Evolutionary conservation across 768 basidiomycete species (phyloP).

Genomic region (Amanita pseudoporphyria): DNA sequence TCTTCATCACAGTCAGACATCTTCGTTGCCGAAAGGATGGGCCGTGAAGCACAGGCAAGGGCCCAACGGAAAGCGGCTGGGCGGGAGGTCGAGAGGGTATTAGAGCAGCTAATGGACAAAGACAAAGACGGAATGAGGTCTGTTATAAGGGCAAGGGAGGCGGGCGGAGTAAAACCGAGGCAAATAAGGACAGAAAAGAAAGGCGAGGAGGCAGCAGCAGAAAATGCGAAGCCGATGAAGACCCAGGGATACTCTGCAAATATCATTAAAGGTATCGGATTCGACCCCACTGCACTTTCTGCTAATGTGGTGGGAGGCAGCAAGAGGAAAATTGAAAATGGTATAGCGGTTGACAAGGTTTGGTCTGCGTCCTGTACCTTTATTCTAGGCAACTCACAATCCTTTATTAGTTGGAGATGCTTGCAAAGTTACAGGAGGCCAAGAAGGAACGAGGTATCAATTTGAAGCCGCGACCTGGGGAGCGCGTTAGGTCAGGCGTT

Average conservation of each 20-base stretch:
- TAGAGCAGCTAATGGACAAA: slow-evolving; percentile 50
- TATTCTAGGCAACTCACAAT: background rate
- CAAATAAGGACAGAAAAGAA: slow-evolving; percentile 12
- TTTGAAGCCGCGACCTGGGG: slow-evolving; percentile 57
- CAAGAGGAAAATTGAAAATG: slow-evolving; percentile 22
- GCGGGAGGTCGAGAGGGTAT: slow-evolving; percentile 48
- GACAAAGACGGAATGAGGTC: slow-evolving; percentile 63
- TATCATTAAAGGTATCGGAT: slow-evolving; percentile 65
- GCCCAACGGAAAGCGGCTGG: slow-evolving; percentile 52
- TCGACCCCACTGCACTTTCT: slow-evolving; percentile 60
- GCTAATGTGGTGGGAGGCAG: slow-evolving; percentile 22
- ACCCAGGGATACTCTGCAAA: slow-evolving; percentile 43
- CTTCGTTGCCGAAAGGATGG: slow-evolving; percentile 61
- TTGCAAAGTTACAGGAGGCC: slow-evolving; percentile 43
- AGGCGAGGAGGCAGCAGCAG: slow-evolving; percentile 12
- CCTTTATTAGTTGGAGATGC: slow-evolving; percentile 37
- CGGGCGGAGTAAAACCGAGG: slow-evolving; percentile 14
- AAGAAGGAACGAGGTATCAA: slow-evolving; percentile 35
- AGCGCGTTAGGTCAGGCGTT: slow-evolving; percentile 55
- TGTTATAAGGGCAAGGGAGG: slow-evolving; percentile 52
- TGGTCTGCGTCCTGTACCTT: slow-evolving; percentile 9
- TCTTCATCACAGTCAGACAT: slow-evolving; percentile 24
- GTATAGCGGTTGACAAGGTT: slow-evolving; percentile 49
- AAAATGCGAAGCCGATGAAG: slow-evolving; percentile 9
- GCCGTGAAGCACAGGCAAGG: slow-evolving; percentile 72